A percentile compares a stretch with the other conserved stretches of the same genome.
Conservation (phyloP, 2,329 filamentous ascomycete species). For the Blastomyces parvus region DNA sequence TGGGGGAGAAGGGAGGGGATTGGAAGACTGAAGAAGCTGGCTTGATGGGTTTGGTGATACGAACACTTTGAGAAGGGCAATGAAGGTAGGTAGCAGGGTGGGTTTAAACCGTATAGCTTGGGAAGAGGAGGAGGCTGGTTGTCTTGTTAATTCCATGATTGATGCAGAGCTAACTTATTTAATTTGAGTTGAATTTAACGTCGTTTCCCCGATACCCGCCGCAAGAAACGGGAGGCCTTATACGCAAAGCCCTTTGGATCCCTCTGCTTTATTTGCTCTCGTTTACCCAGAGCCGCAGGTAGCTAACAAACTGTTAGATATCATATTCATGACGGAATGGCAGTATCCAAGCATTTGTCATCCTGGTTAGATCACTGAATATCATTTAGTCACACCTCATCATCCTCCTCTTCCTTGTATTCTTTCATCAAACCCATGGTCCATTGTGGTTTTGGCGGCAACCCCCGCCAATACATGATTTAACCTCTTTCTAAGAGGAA, state of each 20-base stretch:
- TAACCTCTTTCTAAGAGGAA: not conserved
- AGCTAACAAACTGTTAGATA: not conserved
- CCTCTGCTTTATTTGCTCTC: not conserved
- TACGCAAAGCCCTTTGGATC: not conserved
- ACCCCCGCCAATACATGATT: not conserved
- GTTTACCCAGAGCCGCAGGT: not conserved
- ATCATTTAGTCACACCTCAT: not conserved
- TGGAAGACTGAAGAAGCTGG: not conserved
- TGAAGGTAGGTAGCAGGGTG: not conserved
- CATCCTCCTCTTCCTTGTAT: not conserved
- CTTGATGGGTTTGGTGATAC: not conserved
- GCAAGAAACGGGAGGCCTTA: not conserved
- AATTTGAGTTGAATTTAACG: not conserved
- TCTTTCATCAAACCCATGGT: not conserved
- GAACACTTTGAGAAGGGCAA: not conserved
- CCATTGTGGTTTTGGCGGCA: not conserved
- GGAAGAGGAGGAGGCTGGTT: not conserved
- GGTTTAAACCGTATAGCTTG: not conserved
- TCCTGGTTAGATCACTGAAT: not conserved
- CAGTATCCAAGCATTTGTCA: not conserved
- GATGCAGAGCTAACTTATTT: not conserved
- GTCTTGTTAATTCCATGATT: not conserved
- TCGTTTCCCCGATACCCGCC: not conserved
- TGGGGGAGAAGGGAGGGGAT: slow-evolving; percentile 10
- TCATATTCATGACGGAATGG: not conserved